Evolutionary conservation across 1,284 basidiomycete genomes (phyloP).

Genomic region (Fomitopsis schrenkii): DNA sequence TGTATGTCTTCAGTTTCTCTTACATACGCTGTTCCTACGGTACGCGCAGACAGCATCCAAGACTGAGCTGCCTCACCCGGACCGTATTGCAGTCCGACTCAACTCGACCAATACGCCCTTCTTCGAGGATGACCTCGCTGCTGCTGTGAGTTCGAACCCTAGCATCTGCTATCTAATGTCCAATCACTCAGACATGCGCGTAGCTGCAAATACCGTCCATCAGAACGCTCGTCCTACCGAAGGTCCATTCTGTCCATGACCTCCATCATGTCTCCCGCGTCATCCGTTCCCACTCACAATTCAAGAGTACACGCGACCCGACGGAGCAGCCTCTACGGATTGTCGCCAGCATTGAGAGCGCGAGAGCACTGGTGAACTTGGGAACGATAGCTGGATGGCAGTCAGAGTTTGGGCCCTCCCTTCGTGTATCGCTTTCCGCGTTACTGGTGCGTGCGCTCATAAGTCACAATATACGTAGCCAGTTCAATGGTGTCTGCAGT

Average conservation of each 20-base stretch:
- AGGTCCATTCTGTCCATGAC: conserved; percentile 68
- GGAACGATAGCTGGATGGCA: conserved; percentile 65
- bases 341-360: conserved; percentile 80
- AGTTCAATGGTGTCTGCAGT: conserved; percentile 39
- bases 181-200: neutral
- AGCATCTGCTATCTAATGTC: neutral
- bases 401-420: conserved; percentile 34
- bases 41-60: conserved; percentile 25
- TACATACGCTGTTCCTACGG: neutral
- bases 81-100: conserved; percentile 68
- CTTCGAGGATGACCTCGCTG: conserved; percentile 66
- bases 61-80: conserved; percentile 36
- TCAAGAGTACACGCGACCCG: conserved; percentile 13
- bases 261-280: conserved; percentile 56
- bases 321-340: conserved; percentile 44
- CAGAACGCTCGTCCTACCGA: conserved; percentile 71
- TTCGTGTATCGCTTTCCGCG: conserved; percentile 49
- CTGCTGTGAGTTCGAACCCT: conserved; percentile 45
- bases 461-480: neutral
- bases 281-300: conserved; percentile 30
- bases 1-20: conserved; percentile 16
- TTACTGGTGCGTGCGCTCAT: conserved; percentile 43
- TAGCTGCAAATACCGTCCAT: conserved; percentile 35
- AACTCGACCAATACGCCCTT: conserved; percentile 73
- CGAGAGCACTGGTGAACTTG: conserved; percentile 57